Conservation (phyloP, 1,284 basidiomycete genomes). For the Malassezia brasiliensis region DNA sequence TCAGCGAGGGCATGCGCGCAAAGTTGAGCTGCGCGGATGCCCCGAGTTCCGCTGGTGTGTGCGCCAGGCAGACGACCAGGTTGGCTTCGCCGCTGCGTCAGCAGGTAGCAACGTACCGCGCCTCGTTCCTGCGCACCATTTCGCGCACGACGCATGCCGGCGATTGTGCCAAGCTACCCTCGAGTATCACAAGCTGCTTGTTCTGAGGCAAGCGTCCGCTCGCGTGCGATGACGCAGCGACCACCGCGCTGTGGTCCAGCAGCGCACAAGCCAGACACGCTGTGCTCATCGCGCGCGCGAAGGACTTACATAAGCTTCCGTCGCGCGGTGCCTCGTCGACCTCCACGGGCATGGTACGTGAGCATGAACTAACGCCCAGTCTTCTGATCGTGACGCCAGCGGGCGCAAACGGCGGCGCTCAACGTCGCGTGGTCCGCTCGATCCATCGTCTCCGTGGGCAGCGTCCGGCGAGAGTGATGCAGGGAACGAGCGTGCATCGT, state of each 20-base stretch:
- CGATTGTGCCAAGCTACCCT: slow-evolving; percentile 31
- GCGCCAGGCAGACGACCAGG: slow-evolving; percentile 12
- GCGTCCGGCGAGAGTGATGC: slow-evolving; percentile 5
- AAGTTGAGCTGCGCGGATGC: background rate
- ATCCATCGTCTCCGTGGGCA: slow-evolving; percentile 17
- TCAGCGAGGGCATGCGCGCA: background rate
- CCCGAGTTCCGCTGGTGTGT: slow-evolving; percentile 12
- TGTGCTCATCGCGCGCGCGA: background rate
- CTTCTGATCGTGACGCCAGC: slow-evolving; percentile 9
- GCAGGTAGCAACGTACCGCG: slow-evolving; percentile 3
- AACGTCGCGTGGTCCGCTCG: slow-evolving; percentile 10
- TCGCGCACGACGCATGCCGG: slow-evolving; percentile 22
- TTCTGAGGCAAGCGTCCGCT: background rate
- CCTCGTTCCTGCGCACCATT: slow-evolving; percentile 17
- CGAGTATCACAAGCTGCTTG: slow-evolving; percentile 31
- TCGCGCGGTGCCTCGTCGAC: background rate
- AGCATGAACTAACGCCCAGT: slow-evolving; percentile 2
- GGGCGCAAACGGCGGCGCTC: slow-evolving; percentile 22
- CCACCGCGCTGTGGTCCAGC: slow-evolving; percentile 9
- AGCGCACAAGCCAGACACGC: slow-evolving; percentile 11
- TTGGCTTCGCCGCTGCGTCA: slow-evolving; percentile 1
- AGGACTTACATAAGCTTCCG: background rate
- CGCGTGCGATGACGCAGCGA: background rate
- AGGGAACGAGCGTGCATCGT: slow-evolving; percentile 4
- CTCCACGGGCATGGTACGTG: slow-evolving; percentile 5